phyloP scores from a whole-genome alignment of 495 filamentous ascomycete genomes.

The Aspergillus heteromorphus region DNA sequence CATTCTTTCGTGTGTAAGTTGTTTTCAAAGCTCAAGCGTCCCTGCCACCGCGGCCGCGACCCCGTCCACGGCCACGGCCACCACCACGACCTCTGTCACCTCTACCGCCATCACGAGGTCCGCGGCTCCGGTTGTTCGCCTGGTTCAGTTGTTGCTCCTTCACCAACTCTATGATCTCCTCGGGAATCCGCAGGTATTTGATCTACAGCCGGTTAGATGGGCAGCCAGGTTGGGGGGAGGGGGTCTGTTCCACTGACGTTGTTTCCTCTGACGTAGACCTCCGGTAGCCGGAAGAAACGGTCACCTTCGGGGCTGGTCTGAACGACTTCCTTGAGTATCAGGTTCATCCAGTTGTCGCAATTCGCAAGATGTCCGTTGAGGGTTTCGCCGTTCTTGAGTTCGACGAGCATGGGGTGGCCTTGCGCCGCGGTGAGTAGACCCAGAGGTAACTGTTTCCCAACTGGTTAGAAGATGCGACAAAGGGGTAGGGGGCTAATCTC shows the following conservation, averaged over 20 bases:
- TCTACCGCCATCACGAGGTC: constrained; percentile 54
- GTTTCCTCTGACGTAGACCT: constrained; percentile 94
- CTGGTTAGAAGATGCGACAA: too few relatives aligned
- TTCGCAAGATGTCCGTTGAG: constrained; percentile 92
- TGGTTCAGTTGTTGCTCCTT: constrained; percentile 79
- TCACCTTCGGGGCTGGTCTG: constrained; percentile 95
- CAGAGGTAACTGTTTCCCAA: constrained; percentile 80
- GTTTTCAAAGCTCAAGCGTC: constrained; percentile 1
- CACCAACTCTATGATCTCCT: constrained; percentile 89
- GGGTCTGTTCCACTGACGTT: constrained; percentile 53
- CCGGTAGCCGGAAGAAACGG: constrained; percentile 82
- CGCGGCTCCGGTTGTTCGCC: constrained; percentile 62
- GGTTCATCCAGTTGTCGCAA: constrained; percentile 99
- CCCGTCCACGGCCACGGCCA: constrained; percentile 50
- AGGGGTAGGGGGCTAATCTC: not conserved
- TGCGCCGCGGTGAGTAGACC: constrained; percentile 91
- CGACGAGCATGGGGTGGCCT: constrained; percentile 98
- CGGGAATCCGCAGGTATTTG: constrained; percentile 93
- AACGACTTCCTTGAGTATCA: constrained; percentile 95
- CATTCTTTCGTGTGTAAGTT: constrained; percentile 11
- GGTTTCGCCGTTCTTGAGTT: constrained; percentile 98
- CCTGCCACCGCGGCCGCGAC: constrained; percentile 33
- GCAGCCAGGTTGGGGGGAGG: not conserved
- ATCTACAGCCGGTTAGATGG: constrained; percentile 54
- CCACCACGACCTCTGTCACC: constrained; percentile 44